A percentile compares a stretch with the other conserved stretches of the same genome.
These are phyloP conservation scores for Cryphonectria naterciae DNA, from an alignment of 2,329 filamentous ascomycete species.

Conservation along the genomic window DNA sequence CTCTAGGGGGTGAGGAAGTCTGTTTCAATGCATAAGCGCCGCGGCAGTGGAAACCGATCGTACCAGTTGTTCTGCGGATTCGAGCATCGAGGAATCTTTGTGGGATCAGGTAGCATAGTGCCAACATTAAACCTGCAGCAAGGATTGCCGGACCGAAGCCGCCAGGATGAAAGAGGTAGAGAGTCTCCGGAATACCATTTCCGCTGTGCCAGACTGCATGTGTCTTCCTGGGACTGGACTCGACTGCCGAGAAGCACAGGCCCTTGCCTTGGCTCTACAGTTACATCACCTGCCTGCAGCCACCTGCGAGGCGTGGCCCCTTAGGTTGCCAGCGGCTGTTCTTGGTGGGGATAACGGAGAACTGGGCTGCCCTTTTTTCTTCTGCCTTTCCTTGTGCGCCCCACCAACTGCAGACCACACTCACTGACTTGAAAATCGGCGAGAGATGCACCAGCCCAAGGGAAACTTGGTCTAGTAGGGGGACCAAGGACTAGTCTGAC, in stretches of 20 bases:
- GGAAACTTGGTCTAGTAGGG: not conserved
- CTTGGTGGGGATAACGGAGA: not conserved
- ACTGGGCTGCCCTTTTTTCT: conserved; percentile 16
- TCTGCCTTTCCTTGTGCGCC: not conserved
- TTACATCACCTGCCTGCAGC: conserved; percentile 3
- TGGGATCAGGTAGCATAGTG: not conserved
- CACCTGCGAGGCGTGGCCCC: not conserved
- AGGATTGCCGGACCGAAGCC: conserved; percentile 6
- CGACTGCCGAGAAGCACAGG: not conserved
- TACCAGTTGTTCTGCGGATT: no score
- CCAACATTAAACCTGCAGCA: not conserved
- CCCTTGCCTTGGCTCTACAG: not conserved
- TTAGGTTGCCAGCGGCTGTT: conserved; percentile 8
- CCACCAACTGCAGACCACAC: conserved; percentile 3
- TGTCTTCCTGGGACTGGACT: not conserved
- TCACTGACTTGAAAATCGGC: not conserved
- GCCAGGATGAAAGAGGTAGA: conserved; percentile 9
- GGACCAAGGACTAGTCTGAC: not conserved
- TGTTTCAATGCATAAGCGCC: not conserved
- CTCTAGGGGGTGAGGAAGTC: not conserved
- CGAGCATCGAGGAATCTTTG: not conserved
- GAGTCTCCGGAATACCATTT: conserved; percentile 8
- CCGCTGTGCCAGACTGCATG: conserved; percentile 13
- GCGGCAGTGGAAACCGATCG: not conserved
- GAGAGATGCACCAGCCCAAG: not conserved